A percentile compares a stretch with the other conserved stretches of the same genome.
These are phyloP conservation scores for Claviceps purpurea DNA, from an alignment of 2,329 filamentous ascomycete species.

Conservation along the genomic window DNA sequence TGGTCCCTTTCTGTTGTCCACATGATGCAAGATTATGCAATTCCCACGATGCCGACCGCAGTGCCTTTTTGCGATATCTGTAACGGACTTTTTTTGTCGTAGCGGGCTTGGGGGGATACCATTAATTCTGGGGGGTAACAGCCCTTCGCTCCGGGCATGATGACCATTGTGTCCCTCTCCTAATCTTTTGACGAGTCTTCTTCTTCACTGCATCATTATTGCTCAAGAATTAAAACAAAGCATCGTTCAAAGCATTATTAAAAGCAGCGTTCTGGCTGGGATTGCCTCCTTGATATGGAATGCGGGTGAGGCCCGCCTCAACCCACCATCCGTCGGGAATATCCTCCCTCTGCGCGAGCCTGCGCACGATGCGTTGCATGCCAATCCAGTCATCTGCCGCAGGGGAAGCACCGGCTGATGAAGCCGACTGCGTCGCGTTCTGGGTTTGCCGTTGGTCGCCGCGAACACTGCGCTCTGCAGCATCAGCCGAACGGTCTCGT, in stretches of 20 bases:
- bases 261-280: neutral
- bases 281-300: conserved; percentile 23
- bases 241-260: neutral
- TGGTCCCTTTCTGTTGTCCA: neutral
- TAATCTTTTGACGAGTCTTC: neutral
- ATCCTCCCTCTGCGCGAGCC: conserved; percentile 56
- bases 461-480: neutral
- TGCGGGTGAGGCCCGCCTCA: conserved; percentile 52
- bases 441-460: neutral
- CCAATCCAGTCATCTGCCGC: conserved; percentile 35
- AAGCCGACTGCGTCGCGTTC: neutral
- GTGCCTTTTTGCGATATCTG: neutral
- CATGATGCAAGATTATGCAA: neutral
- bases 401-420: conserved; percentile 4
- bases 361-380: conserved; percentile 60
- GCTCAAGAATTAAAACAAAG: neutral
- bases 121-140: neutral
- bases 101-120: neutral
- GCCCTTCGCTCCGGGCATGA: neutral
- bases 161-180: neutral
- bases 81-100: neutral
- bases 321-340: conserved; percentile 78
- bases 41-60: neutral
- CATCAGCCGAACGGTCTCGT: neutral
- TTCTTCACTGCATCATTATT: neutral